Base-by-base conservation (phyloP, 306 rosid species). In the Abrus precatorius region DNA sequence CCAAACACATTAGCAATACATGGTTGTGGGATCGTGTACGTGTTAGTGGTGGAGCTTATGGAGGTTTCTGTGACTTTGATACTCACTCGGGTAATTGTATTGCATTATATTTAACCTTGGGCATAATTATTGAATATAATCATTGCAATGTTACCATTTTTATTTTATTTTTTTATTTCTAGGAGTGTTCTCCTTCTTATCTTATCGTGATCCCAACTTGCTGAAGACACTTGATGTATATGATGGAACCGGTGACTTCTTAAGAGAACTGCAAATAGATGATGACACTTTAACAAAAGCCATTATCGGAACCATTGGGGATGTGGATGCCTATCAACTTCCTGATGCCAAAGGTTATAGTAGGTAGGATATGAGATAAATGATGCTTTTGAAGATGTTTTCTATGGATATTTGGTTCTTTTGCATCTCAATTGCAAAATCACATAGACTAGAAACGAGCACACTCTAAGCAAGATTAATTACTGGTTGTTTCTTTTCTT, bases 291-390 rank as follows among this genome's bases (percentile, higher is more conserved):
- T 95, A 65, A 83, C 97, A 28, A 95, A 95, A 83, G 90, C 99
- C 80, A 90, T 95, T 69, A 95, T 95, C 66, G 99, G 99, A 80
- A 95, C 99, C 77, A 95, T 95, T 64, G 99, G 99, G 66, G 99
- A 95, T 60, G 92, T 95, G 27, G 99, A 95, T 82, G 69, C 99
- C 7, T 91, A 95, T 91, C 99, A 93, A 86, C 98, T 95, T 83
- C 99, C 99, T 59, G 99, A 95, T 85, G 99, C 99, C 83, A 95
- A 95, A 90, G 99, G 98, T 83, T 95, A 95, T 68, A 95, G 96
- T 75, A 93, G 99, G 99, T 95, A 89, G 53, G 91, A 55, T 40
- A 59, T 64, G 13, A 36, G 74, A 60, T 65, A 34, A 49, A 45
- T 50, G 65, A 65, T 59, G 36, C 67, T 13, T 65, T 33, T n/a